phyloP scores from a whole-genome alignment of 1,284 basidiomycete genomes.

The Filobasidium uniguttulatum region DNA sequence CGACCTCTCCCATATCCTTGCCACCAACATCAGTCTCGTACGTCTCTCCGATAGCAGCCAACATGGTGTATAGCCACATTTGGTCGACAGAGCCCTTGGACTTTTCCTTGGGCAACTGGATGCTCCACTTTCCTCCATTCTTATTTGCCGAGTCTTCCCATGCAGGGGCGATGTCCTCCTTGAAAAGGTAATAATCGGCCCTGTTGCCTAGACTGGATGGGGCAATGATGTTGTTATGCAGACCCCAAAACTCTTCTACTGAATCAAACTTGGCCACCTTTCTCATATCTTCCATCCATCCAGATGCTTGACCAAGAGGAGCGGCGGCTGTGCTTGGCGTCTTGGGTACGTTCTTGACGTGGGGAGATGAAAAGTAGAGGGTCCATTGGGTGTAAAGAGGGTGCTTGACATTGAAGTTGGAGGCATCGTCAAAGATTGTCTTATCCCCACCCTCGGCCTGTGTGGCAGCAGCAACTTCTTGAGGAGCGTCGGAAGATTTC shows the following conservation, averaged over 20 bases:
- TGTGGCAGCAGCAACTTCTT: neutral
- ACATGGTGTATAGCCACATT: constrained; percentile 98
- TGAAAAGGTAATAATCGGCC: constrained; percentile 99
- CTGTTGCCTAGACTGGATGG: constrained; percentile 88
- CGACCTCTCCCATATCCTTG: constrained; percentile 19
- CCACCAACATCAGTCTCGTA: constrained; percentile 59
- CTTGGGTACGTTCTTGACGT: constrained; percentile 72
- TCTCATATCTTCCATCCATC: constrained; percentile 97
- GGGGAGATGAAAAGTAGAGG: constrained; percentile 89
- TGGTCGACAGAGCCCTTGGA: constrained; percentile 70
- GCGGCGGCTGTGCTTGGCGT: constrained; percentile 69
- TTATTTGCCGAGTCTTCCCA: constrained; percentile 97
- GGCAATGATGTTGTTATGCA: constrained; percentile 96
- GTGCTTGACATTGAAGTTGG: constrained; percentile 89
- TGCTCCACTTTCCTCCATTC: constrained; percentile 94
- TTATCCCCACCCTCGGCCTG: constrained; percentile 9
- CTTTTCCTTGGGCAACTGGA: constrained; percentile 94
- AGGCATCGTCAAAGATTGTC: constrained; percentile 44
- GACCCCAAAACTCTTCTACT: constrained; percentile 95
- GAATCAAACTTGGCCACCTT: constrained; percentile 84
- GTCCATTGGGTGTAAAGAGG: constrained; percentile 90
- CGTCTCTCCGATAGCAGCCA: constrained; percentile 90
- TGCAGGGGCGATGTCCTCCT: constrained; percentile 87
- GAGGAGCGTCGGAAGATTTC: too few relatives aligned
- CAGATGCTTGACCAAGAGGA: constrained; percentile 44